A percentile compares a stretch with the other conserved stretches of the same genome.
Conservation (phyloP, 1,284 basidiomycete species). For the Thecaphora frezii region DNA sequence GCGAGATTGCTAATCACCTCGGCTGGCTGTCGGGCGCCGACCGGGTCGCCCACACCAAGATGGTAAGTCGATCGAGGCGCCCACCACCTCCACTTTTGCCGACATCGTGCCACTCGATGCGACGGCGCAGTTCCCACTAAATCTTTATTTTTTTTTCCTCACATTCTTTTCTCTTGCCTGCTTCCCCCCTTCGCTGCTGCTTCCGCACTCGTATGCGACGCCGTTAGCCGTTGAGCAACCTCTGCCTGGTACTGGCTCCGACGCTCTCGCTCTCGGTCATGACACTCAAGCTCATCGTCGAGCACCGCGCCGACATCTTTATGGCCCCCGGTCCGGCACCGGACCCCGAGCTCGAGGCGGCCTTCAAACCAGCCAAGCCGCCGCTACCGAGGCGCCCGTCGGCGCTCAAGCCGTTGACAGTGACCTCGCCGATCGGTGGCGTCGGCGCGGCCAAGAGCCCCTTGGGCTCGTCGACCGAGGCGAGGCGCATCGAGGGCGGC, state of each 20-base stretch:
- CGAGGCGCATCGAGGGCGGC: no score
- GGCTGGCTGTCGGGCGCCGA: constrained; percentile 23
- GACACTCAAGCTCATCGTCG: constrained; percentile 43
- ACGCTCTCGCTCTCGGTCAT: constrained; percentile 44
- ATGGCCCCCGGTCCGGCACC: constrained; percentile 8
- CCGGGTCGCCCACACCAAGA: constrained; percentile 45
- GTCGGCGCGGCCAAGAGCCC: neutral
- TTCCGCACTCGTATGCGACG: neutral
- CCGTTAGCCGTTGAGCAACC: constrained; percentile 45
- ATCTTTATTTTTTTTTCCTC: neutral
- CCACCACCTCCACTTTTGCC: neutral
- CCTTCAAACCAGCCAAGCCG: neutral
- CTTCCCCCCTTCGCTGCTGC: neutral
- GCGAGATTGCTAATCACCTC: constrained; percentile 48
- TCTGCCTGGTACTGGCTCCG: constrained; percentile 53
- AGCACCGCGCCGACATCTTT: constrained; percentile 33
- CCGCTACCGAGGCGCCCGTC: neutral
- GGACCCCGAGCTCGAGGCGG: constrained; percentile 7
- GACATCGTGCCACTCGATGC: no score
- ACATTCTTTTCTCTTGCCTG: neutral
- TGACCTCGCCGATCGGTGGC: neutral
- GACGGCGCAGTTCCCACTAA: neutral
- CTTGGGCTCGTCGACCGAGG: no score
- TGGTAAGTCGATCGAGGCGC: constrained; percentile 14
- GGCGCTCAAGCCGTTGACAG: neutral